Evolutionary conservation across 495 filamentous ascomycete species (phyloP).

Genomic region (Daldinia grandis): DNA sequence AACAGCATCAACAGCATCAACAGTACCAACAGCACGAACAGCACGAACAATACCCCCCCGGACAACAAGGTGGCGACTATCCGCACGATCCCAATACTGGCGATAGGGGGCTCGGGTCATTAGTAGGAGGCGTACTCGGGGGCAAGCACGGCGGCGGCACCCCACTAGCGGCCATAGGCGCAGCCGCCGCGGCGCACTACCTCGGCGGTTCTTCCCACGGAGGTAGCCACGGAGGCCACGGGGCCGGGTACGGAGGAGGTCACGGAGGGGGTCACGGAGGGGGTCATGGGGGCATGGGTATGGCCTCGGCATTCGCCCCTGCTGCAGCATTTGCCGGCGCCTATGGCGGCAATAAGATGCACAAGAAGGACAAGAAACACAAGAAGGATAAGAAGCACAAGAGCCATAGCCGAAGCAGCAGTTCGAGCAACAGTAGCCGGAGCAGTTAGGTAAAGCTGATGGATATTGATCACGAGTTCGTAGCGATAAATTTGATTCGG

Average conservation of each 20-base stretch:
- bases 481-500: background rate
- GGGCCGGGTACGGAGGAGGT: background rate
- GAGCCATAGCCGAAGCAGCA: constrained; percentile 37
- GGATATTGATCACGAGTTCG: background rate
- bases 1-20: constrained; percentile 11
- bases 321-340: constrained; percentile 20
- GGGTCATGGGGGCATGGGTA: constrained; percentile 15
- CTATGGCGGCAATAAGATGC: constrained; percentile 27
- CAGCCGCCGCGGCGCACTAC: constrained; percentile 34
- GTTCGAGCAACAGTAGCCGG: constrained; percentile 37
- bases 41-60: constrained; percentile 27
- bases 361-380: constrained; percentile 45
- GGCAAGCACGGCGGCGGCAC: constrained; percentile 23
- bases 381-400: constrained; percentile 44
- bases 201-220: constrained; percentile 21
- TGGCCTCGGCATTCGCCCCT: constrained; percentile 23
- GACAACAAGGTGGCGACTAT: constrained; percentile 23
- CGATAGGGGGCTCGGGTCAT: constrained; percentile 40
- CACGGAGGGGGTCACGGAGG: constrained; percentile 15
- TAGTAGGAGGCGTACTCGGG: constrained; percentile 29
- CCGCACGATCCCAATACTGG: constrained; percentile 16
- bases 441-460: constrained; percentile 24
- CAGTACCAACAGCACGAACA: constrained; percentile 14
- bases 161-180: constrained; percentile 32
- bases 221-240: background rate